Conservation (phyloP, 768 basidiomycete species). For the Ramaria rubella region DNA sequence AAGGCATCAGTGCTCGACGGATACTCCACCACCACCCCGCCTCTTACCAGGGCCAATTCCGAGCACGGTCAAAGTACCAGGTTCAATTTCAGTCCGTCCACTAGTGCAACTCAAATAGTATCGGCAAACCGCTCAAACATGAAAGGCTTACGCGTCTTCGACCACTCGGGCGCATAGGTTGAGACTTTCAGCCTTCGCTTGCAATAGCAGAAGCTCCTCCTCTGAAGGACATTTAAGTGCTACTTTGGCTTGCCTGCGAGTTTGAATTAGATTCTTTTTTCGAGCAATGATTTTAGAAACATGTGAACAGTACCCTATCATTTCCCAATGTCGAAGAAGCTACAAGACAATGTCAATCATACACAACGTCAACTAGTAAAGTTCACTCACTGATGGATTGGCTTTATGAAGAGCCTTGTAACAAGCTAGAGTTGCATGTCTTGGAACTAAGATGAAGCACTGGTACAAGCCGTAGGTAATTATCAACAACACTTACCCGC, state of each 20-base stretch:
- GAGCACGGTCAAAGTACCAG: constrained; percentile 80
- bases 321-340: constrained; percentile 86
- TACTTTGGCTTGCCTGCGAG: constrained; percentile 88
- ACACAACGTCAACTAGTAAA: neutral
- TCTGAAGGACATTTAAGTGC: constrained; percentile 76
- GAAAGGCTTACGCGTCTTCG: constrained; percentile 65
- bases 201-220: constrained; percentile 77
- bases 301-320: constrained; percentile 54
- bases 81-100: constrained; percentile 77
- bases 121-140: neutral
- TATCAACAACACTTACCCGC: constrained; percentile 1
- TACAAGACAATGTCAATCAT: constrained; percentile 23
- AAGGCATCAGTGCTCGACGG: neutral
- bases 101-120: constrained; percentile 30
- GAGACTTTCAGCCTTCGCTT: constrained; percentile 79
- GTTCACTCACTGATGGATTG: constrained; percentile 58
- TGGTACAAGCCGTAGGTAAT: neutral
- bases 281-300: neutral
- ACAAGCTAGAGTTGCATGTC: constrained; percentile 91
- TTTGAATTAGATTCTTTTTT: neutral
- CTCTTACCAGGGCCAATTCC: constrained; percentile 79
- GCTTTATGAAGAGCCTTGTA: constrained; percentile 72
- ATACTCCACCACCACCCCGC: neutral
- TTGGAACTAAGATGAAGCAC: neutral
- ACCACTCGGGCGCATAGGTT: constrained; percentile 87